Percentiles rank a stretch among this genome's conserved stretches.
phyloP scores from a whole-genome alignment of 345 rosid genomes.

The Bruguiera parviflora region DNA sequence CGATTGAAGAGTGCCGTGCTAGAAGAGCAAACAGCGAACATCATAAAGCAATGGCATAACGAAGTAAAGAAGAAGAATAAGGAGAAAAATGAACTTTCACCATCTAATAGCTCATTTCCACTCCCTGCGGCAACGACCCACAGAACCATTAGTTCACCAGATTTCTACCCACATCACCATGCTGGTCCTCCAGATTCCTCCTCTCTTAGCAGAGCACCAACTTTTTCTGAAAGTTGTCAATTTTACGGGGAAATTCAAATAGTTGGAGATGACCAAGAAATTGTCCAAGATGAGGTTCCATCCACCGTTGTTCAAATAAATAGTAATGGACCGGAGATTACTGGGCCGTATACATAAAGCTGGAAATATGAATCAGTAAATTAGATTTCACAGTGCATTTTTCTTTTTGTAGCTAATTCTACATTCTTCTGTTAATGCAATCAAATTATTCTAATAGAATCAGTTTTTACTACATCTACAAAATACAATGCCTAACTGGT shows the following conservation, averaged over 20 bases:
- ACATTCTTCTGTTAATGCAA: no score
- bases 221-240: conserved; percentile 3
- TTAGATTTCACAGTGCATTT: no score
- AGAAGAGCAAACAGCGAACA: conserved; percentile 27
- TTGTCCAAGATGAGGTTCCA: neutral
- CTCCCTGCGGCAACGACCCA: neutral
- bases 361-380: no score
- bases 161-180: neutral
- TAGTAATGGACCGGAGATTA: neutral
- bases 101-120: neutral
- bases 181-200: neutral
- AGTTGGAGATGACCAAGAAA: conserved; percentile 4
- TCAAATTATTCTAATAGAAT: no score
- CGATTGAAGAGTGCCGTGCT: conserved; percentile 30
- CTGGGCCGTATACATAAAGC: no score
- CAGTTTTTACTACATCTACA: no score
- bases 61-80: conserved; percentile 34
- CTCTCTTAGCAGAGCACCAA: conserved; percentile 18
- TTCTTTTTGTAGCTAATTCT: no score
- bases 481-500: no score
- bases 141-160: neutral
- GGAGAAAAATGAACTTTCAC: conserved; percentile 9
- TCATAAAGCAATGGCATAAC: conserved; percentile 34
- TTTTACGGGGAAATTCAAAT: neutral
- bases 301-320: neutral